Percentiles rank a stretch among this genome's conserved stretches.
These are phyloP conservation scores for Penicillium turbatum DNA, from an alignment of 495 filamentous ascomycete genomes.

Conservation along the genomic window DNA sequence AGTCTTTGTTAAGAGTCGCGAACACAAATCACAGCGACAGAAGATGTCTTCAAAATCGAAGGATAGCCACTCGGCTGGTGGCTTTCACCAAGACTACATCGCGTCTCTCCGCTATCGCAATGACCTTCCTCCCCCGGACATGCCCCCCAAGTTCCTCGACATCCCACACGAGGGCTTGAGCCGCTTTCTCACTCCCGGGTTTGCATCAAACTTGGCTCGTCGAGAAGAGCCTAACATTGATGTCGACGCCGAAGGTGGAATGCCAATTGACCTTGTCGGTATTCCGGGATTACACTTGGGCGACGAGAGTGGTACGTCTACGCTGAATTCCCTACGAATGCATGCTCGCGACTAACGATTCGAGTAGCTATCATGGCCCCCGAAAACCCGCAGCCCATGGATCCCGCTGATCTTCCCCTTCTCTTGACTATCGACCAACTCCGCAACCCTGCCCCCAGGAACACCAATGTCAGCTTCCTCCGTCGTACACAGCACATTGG, in stretches of 20 bases:
- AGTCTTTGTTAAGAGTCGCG: background rate
- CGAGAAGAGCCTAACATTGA: constrained; percentile 95
- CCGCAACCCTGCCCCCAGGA: constrained; percentile 70
- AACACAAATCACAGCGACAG: background rate
- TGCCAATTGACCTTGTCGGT: constrained; percentile 93
- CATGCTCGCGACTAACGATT: constrained; percentile 8
- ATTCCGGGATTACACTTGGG: constrained; percentile 92
- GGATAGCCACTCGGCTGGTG: constrained; percentile 49
- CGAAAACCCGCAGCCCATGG: constrained; percentile 60
- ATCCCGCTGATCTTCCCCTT: constrained; percentile 77
- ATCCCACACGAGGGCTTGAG: constrained; percentile 88
- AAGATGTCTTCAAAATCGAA: constrained; percentile 39
- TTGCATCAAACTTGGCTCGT: constrained; percentile 79
- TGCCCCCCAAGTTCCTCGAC: constrained; percentile 91
- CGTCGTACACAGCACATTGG: constrained; percentile 96
- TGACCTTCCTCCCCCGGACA: constrained; percentile 85
- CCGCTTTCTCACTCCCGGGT: constrained; percentile 81
- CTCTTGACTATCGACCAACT: constrained; percentile 74
- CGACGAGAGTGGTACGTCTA: constrained; percentile 82
- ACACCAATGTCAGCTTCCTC: constrained; percentile 80
- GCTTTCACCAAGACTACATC: constrained; percentile 92
- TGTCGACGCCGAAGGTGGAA: constrained; percentile 94
- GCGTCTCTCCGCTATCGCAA: constrained; percentile 93
- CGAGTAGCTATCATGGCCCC: constrained; percentile 72
- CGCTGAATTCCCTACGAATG: background rate